A percentile compares a stretch with the other conserved stretches of the same genome.
These are phyloP conservation scores for Sordariomycetes sp. DNA, from an alignment of 2,329 filamentous ascomycete genomes.

Conservation along the genomic window DNA sequence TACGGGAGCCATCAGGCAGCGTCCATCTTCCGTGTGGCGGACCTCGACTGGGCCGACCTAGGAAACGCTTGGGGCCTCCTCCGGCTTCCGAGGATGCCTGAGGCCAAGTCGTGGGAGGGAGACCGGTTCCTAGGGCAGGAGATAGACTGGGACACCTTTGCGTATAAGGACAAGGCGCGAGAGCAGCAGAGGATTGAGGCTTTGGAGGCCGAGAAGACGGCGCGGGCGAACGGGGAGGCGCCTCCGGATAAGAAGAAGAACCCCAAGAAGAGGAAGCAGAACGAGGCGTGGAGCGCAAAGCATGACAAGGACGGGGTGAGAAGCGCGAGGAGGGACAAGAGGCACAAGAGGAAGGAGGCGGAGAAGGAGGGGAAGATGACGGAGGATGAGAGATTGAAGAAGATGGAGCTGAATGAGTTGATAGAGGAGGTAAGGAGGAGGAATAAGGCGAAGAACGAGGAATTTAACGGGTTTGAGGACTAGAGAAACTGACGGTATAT, in stretches of 20 bases:
- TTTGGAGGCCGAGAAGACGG: conserved; percentile 33
- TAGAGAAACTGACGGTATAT: conserved; percentile 8
- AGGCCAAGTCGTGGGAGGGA: conserved; percentile 61
- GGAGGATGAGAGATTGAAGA: conserved; percentile 52
- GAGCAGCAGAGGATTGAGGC: conserved; percentile 51
- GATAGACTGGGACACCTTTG: conserved; percentile 53
- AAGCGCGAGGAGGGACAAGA: conserved; percentile 49
- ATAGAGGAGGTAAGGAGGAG: conserved; percentile 48
- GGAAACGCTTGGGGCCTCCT: conserved; percentile 78
- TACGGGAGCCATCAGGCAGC: conserved; percentile 85
- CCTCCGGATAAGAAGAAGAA: conserved; percentile 11
- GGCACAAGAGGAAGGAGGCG: conserved; percentile 48
- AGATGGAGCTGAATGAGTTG: conserved; percentile 49
- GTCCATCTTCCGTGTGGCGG: conserved; percentile 74
- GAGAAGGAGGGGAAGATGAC: conserved; percentile 52
- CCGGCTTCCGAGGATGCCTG: conserved; percentile 85
- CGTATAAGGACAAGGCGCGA: conserved; percentile 58
- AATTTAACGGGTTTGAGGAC: conserved; percentile 48
- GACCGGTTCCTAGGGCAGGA: conserved; percentile 49
- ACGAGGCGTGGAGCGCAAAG: conserved; percentile 53
- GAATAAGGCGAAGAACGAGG: conserved; percentile 34
- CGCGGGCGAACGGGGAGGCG: conserved; percentile 16
- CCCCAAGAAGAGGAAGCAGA: conserved; percentile 42
- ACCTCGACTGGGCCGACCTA: conserved; percentile 75
- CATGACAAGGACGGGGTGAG: conserved; percentile 51